Evolutionary conservation across 2,329 filamentous ascomycete species (phyloP).

Genomic region (Clonostachys byssicola): DNA sequence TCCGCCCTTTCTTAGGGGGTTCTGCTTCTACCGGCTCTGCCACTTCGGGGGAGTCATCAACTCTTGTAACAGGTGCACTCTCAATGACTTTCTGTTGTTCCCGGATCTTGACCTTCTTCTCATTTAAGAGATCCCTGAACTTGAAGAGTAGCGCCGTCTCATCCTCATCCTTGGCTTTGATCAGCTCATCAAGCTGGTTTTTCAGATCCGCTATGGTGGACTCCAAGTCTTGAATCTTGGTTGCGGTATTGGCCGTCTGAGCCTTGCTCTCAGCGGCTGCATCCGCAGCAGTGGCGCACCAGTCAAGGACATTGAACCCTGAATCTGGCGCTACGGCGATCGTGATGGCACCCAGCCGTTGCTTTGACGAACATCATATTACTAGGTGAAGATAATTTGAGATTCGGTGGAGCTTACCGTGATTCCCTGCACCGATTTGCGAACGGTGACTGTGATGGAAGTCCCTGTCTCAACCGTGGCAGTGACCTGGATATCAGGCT

Average conservation of each 20-base stretch:
- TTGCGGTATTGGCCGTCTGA: conserved; percentile 34
- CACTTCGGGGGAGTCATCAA: conserved; percentile 12
- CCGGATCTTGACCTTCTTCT: conserved; percentile 77
- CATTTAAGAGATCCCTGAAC: conserved; percentile 67
- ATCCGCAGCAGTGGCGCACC: conserved; percentile 58
- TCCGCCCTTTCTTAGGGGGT: conserved; percentile 14
- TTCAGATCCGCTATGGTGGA: conserved; percentile 53
- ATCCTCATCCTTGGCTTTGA: conserved; percentile 60
- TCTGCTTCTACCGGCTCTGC: conserved; percentile 6
- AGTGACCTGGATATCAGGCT: conserved; percentile 52
- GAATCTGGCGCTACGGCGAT: conserved; percentile 44
- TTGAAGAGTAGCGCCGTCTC: conserved; percentile 65
- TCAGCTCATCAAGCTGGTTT: conserved; percentile 61
- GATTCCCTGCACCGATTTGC: conserved; percentile 64
- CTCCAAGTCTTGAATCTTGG: conserved; percentile 43
- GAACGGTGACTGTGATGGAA: conserved; percentile 56
- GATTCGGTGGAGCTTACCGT: conserved; percentile 43
- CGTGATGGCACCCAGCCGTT: conserved; percentile 64
- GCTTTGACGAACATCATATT: conserved; percentile 32
- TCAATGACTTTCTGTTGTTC: conserved; percentile 63
- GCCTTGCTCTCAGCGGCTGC: conserved; percentile 38
- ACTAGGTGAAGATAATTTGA: background rate
- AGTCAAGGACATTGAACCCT: conserved; percentile 63
- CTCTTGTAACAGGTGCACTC: conserved; percentile 8
- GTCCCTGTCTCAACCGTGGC: conserved; percentile 51